These are phyloP conservation scores for Myxozyma nipponensis DNA, from an alignment of 805 yeast species.

Conservation along the genomic window DNA sequence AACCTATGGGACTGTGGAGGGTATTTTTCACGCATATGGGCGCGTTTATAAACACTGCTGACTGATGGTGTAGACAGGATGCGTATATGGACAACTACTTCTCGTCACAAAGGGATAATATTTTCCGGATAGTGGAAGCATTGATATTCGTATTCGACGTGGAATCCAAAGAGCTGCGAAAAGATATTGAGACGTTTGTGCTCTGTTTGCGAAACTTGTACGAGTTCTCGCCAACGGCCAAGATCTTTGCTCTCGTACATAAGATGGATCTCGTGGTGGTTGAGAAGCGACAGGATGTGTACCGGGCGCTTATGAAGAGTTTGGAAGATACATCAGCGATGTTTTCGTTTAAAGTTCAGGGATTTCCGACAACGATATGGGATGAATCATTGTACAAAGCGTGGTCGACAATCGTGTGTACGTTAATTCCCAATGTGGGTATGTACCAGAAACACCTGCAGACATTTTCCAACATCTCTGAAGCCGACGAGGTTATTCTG, in stretches of 20 bases:
- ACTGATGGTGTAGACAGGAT: constrained; percentile 55
- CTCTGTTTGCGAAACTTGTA: constrained; percentile 76
- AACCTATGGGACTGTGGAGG: constrained; percentile 99
- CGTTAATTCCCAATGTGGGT: constrained; percentile 87
- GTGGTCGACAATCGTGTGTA: constrained; percentile 94
- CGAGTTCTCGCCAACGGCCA: constrained; percentile 84
- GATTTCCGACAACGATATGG: constrained; percentile 96
- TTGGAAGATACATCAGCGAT: constrained; percentile 60
- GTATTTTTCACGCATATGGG: constrained; percentile 16
- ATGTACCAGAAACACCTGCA: constrained; percentile 70
- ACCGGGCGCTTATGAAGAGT: constrained; percentile 77
- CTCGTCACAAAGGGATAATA: constrained; percentile 82
- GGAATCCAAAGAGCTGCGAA: constrained; percentile 83
- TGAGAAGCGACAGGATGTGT: constrained; percentile 50
- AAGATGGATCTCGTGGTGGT: constrained; percentile 83
- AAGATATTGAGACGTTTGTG: constrained; percentile 88
- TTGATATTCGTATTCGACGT: constrained; percentile 95
- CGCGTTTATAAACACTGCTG: neutral
- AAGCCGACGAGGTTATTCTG: constrained; percentile 84
- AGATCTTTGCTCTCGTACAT: constrained; percentile 85
- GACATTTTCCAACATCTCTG: constrained; percentile 65
- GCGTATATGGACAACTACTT: constrained; percentile 93
- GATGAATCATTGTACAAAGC: constrained; percentile 94
- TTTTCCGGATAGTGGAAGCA: constrained; percentile 93
- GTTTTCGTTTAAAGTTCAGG: constrained; percentile 41